A percentile compares a stretch with the other conserved stretches of the same genome.
Evolutionary conservation across 352 stramenopile genomes (phyloP).

Genomic region (Pythium angustatum): DNA sequence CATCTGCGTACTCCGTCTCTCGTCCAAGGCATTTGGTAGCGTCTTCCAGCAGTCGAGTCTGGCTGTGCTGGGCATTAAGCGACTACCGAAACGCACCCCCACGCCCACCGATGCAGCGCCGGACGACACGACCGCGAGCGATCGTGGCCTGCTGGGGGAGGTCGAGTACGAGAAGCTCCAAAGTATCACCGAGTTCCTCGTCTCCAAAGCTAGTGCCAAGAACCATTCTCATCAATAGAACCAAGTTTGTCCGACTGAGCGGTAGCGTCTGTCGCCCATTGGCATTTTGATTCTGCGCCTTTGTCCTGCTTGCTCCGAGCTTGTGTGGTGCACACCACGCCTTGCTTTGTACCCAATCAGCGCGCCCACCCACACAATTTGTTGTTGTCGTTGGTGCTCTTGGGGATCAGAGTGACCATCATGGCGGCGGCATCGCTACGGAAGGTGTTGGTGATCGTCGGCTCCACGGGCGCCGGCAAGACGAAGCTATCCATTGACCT

Average conservation of each 20-base stretch:
- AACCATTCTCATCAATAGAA: slow-evolving; percentile 27
- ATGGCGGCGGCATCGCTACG: slow-evolving; percentile 42
- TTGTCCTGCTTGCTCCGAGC: slow-evolving; percentile 1
- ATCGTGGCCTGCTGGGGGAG: slow-evolving; percentile 21
- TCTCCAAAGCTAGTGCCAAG: slow-evolving; percentile 63
- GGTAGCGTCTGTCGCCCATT: neutral
- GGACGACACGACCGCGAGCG: neutral
- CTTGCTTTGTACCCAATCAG: slow-evolving; percentile 25
- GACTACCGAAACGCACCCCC: slow-evolving; percentile 12
- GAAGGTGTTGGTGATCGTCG: slow-evolving; percentile 88
- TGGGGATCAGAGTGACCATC: neutral
- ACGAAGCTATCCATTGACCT: slow-evolving; percentile 92
- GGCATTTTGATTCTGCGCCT: too few species aligned
- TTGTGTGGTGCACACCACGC: slow-evolving; percentile 32
- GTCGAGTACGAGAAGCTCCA: slow-evolving; percentile 42
- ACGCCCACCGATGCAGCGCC: neutral
- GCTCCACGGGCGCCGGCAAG: slow-evolving; percentile 91
- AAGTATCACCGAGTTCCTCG: slow-evolving; percentile 64
- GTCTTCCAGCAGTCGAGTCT: slow-evolving; percentile 63
- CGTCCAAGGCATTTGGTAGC: slow-evolving; percentile 60
- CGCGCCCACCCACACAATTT: too few species aligned
- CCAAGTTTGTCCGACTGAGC: neutral
- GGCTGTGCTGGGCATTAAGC: slow-evolving; percentile 50
- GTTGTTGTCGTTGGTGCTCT: too few species aligned
- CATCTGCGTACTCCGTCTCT: slow-evolving; percentile 71